Evolutionary conservation across 768 basidiomycete species (phyloP), one percentile per base, ranked within the genome.

Genomic region (Pulveroboletus frians): DNA sequence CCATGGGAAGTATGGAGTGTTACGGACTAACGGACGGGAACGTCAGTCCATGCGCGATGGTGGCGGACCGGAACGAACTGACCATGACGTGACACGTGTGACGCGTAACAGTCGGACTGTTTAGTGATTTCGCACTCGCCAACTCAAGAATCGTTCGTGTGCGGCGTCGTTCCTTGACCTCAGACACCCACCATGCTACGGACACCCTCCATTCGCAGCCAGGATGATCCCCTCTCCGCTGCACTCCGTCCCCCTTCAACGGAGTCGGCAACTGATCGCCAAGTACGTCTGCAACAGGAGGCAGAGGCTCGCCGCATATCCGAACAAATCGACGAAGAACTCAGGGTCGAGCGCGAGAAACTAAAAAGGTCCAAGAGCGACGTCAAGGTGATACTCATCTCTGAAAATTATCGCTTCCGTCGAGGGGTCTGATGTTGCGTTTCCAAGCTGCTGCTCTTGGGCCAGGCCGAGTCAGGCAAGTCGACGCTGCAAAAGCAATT

Each of bases 1-100:
- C 94, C 94, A 60, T 85, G 85, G n/a, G 85, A 80, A 0, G 94
- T 97, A 67, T 97, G 87, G 44, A 98, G 76, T 7, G 94, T 97
- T 35, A 96, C 93, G 49, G 95, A 95, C 94, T 92, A 35, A 53
- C 34, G 15, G 43, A 27, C 41, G 17, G 8, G 32, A 40, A 14
- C 36, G 39, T 51, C 58, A 54, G 39, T 50, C 27, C 45, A 50
- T 35, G 54, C 61, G 43, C 46, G 56, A 58, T 63, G 58, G 43
- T 60, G 60, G 49, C 55, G 56, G 60, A 59, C 46, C 38, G 35
- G 50, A 53, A 34, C 43, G 29, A 46, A 64, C 62, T 43, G 5
- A 65, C 68, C 61, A 71, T 68, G 5, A 26, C 14, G 59, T 67
- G 57, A 68, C 53, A 5, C 21, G 2, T 37, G 66, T 63, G 49